Evolutionary conservation across 1,139 yeast species (phyloP).

Genomic region (Yamadazyma friedrichii): DNA sequence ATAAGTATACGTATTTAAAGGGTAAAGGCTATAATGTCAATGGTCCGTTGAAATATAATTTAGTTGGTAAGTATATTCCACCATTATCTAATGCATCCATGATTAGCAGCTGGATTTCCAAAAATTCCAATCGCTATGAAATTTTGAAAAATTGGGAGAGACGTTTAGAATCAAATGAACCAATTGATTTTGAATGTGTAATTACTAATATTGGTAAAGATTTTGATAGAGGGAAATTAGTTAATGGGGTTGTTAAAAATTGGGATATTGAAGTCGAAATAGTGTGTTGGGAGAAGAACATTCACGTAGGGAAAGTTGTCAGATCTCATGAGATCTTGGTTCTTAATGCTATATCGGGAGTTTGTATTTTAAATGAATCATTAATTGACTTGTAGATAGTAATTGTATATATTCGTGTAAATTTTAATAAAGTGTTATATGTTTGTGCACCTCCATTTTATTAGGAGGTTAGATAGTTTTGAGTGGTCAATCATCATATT

Average conservation of each 20-base stretch:
- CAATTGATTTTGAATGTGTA: constrained; percentile 22
- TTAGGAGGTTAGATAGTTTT: too few relatives aligned
- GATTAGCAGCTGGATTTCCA: constrained; percentile 17
- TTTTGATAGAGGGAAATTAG: constrained; percentile 13
- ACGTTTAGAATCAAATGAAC: constrained; percentile 8
- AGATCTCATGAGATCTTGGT: constrained; percentile 38
- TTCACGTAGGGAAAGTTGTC: constrained; percentile 43
- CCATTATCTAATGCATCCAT: constrained; percentile 17
- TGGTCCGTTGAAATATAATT: constrained; percentile 19
- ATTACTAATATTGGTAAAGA: constrained; percentile 25
- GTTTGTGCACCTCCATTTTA: too few relatives aligned
- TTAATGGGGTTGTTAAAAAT: constrained; percentile 43
- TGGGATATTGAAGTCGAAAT: constrained; percentile 48
- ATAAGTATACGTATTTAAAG: constrained; percentile 27
- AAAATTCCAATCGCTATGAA: constrained; percentile 22
- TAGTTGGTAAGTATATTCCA: constrained; percentile 1
- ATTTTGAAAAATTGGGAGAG: constrained; percentile 26
- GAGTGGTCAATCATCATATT: too few relatives aligned
- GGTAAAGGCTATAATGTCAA: constrained; percentile 34
- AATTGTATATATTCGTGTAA: too few relatives aligned
- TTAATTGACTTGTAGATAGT: constrained; percentile 2
- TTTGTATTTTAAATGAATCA: constrained; percentile 28
- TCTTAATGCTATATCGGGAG: constrained; percentile 35
- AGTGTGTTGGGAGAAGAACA: constrained; percentile 13
- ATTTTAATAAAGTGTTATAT: too few relatives aligned